Evolutionary conservation across 495 filamentous ascomycete species (phyloP).

Genomic region (Penicillium pancosmium): DNA sequence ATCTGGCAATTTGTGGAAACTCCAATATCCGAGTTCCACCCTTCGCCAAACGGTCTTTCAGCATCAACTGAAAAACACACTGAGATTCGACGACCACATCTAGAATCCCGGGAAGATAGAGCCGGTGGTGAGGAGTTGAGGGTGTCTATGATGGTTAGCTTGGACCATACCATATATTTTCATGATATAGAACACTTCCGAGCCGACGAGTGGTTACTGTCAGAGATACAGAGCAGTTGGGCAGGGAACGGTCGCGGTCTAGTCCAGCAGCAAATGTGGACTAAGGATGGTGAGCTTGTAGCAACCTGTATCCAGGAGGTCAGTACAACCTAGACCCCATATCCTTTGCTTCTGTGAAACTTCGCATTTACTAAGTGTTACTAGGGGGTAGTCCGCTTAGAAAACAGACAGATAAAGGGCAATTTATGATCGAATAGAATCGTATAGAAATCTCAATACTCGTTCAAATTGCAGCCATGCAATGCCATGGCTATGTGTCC

Average conservation of each 20-base stretch:
- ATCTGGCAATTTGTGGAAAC: slow-evolving; percentile 10
- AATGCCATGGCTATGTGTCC: too few species aligned
- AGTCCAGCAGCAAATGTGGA: slow-evolving; percentile 76
- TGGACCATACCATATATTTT: slow-evolving; percentile 89
- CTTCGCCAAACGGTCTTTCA: not conserved
- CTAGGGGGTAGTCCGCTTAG: not conserved
- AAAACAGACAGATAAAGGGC: not conserved
- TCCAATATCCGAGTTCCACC: slow-evolving; percentile 13
- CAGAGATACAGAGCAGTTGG: slow-evolving; percentile 82
- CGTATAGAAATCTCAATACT: not conserved
- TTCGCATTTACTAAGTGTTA: not conserved
- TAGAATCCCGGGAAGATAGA: slow-evolving; percentile 5
- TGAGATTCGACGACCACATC: slow-evolving; percentile 11
- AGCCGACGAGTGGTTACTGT: slow-evolving; percentile 84
- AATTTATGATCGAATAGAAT: not conserved
- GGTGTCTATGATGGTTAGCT: slow-evolving; percentile 76
- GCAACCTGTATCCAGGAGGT: slow-evolving; percentile 84
- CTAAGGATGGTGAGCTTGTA: slow-evolving; percentile 69
- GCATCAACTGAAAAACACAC: slow-evolving; percentile 1
- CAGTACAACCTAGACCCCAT: not conserved
- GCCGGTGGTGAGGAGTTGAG: not conserved
- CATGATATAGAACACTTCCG: slow-evolving; percentile 67
- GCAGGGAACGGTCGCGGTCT: slow-evolving; percentile 75
- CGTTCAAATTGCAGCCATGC: not conserved
- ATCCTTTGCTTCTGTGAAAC: not conserved